Evolutionary conservation across 2,329 filamentous ascomycete genomes (phyloP).

Genomic region (Penicillium capsulatum): DNA sequence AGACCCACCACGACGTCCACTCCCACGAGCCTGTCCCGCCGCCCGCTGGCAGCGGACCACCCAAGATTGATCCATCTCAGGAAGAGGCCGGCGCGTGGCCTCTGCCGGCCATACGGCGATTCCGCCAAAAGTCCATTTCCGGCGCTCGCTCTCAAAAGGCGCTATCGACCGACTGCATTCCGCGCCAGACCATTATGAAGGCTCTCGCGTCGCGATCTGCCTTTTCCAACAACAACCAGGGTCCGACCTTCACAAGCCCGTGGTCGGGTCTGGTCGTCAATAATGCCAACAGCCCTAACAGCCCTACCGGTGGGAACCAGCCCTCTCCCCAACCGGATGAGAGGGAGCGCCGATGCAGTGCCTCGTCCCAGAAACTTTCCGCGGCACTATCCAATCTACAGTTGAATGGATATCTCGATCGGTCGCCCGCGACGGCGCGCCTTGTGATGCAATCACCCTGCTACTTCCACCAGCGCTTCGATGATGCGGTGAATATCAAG

Average conservation of each 20-base stretch:
- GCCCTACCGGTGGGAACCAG: slow-evolving; percentile 9
- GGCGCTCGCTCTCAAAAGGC: slow-evolving; percentile 44
- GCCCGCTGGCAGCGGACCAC: slow-evolving; percentile 17
- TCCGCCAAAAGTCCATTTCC: slow-evolving; percentile 35
- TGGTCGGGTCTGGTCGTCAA: slow-evolving; percentile 58
- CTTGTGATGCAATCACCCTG: slow-evolving; percentile 83
- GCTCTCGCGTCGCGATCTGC: slow-evolving; percentile 63
- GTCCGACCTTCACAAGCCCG: slow-evolving; percentile 54
- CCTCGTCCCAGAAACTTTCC: slow-evolving; percentile 59
- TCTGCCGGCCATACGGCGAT: slow-evolving; percentile 29
- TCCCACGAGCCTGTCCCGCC: slow-evolving; percentile 18
- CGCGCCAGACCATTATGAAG: slow-evolving; percentile 78
- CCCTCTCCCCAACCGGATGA: slow-evolving; percentile 21
- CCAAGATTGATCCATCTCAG: slow-evolving; percentile 18
- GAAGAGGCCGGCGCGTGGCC: slow-evolving; percentile 27
- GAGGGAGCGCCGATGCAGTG: slow-evolving; percentile 38
- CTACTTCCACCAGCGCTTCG: slow-evolving; percentile 96
- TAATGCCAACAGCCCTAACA: slow-evolving; percentile 3
- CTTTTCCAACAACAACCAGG: slow-evolving; percentile 49
- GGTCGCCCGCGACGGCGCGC: slow-evolving; percentile 43
- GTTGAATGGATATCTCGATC: slow-evolving; percentile 40
- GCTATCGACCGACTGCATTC: slow-evolving; percentile 62
- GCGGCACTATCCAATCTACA: slow-evolving; percentile 53
- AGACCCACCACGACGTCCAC: slow-evolving; percentile 35
- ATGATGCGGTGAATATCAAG: slow-evolving; percentile 90